phyloP scores from a whole-genome alignment of 495 filamentous ascomycete genomes.

The Glarea lozoyensis region DNA sequence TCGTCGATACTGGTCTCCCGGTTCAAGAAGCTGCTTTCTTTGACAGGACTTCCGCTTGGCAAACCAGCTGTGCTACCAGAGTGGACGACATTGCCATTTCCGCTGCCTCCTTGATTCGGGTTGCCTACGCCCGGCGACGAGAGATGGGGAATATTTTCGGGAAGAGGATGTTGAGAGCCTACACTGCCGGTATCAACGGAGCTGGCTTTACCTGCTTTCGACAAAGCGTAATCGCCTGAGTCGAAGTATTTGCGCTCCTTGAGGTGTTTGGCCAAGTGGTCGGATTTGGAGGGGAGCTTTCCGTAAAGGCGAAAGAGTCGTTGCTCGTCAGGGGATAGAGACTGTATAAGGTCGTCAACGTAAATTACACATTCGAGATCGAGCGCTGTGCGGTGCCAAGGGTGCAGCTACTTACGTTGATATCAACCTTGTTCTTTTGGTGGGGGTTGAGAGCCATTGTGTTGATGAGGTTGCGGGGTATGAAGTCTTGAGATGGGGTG shows the following conservation, averaged over 20 bases:
- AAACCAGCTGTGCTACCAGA: slow-evolving; percentile 9
- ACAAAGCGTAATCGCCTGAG: slow-evolving; percentile 94
- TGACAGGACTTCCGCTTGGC: slow-evolving; percentile 69
- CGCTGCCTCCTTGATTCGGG: slow-evolving; percentile 35
- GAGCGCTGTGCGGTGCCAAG: slow-evolving; percentile 13
- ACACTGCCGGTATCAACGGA: slow-evolving; percentile 89
- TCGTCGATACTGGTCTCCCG: slow-evolving; percentile 69
- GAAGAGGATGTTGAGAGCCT: slow-evolving; percentile 87
- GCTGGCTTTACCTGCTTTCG: slow-evolving; percentile 94
- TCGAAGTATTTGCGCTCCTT: slow-evolving; percentile 92
- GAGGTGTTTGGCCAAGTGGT: slow-evolving; percentile 95
- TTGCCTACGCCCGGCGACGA: slow-evolving; percentile 51
- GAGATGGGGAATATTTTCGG: slow-evolving; percentile 93
- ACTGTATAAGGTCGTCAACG: slow-evolving; percentile 36
- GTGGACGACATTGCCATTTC: slow-evolving; percentile 29
- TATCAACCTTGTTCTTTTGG: slow-evolving; percentile 93
- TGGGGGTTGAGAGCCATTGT: slow-evolving; percentile 82
- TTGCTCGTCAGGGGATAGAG: slow-evolving; percentile 84
- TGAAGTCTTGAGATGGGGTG: not conserved
- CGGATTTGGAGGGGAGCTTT: slow-evolving; percentile 91
- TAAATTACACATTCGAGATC: not conserved
- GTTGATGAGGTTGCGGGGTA: not conserved
- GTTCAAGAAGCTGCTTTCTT: slow-evolving; percentile 77
- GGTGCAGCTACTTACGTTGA: slow-evolving; percentile 58
- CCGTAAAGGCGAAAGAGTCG: slow-evolving; percentile 93